Evolutionary conservation across 768 basidiomycete species (phyloP), one percentile per base, ranked within the genome.

Genomic region (Plicaturopsis crispa): DNA sequence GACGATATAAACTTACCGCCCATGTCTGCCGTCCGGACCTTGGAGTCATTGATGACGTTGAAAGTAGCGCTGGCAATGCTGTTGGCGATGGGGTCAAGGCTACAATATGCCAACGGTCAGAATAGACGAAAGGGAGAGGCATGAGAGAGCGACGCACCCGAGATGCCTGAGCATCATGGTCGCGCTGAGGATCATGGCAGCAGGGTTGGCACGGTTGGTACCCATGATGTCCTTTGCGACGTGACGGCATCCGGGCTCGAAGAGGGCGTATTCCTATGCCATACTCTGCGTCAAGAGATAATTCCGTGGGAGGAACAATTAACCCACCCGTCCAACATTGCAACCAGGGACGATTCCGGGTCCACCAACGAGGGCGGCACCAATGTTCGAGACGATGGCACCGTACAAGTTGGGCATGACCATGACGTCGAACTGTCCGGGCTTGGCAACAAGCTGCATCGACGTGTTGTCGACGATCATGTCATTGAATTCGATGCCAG

Each of bases 381-480:
- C 94, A 46, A 99, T 97, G 72, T 99, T 97, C 48, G 89, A 92
- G 43, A 93, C 84, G 52, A 98, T 98, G 49, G 90, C 93, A 42
- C 94, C 94, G 64, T 98, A 98, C 60, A 87, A 59, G 63, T 94
- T 92, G 40, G 90, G 92, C 89, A 94, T 96, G 55, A 98, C 96
- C 93, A 99, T 96, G 44, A 98, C 94, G 55, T 99, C 96, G 55
- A 99, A 99, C 60, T 99, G 96, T 48, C 73, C 72, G 21, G 96
- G 96, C 51, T 82, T 86, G 22, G 93, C 88, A 44, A 99, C 96
- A 48, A 99, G 82, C 65, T 99, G 96, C 96, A 99, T 99, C 33
- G 94, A 92, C 85, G 93, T 94, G 70, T 98, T 98, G 65, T 98
- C 93, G 42, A 98, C 90, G 42, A 99, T 99, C 96, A 99, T 98